Evolutionary conservation across 257 asterid genomes (phyloP).

Genomic region (Mitragyna speciosa): DNA sequence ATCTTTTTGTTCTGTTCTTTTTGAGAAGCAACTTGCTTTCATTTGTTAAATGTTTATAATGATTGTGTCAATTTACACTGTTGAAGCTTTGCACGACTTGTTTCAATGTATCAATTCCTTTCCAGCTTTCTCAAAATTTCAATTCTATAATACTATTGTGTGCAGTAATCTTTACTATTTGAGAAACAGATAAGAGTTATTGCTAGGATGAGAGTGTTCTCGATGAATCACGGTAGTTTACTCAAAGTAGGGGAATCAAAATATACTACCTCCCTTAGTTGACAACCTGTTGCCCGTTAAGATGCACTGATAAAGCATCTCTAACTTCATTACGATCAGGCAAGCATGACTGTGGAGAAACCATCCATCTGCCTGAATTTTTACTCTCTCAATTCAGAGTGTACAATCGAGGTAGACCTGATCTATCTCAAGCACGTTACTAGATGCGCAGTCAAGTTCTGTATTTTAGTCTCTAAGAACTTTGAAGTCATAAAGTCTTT

Average conservation of each 20-base stretch:
- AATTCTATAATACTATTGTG: background rate
- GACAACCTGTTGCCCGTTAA: too few species aligned
- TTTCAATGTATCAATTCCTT: too few species aligned
- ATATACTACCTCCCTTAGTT: too few species aligned
- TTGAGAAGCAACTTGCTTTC: background rate
- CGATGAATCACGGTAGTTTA: background rate
- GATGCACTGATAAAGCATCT: too few species aligned
- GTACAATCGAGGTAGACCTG: too few species aligned
- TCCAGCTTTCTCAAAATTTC: too few species aligned
- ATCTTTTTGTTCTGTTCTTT: background rate
- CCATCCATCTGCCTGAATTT: too few species aligned
- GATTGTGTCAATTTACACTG: background rate
- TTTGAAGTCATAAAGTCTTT: too few species aligned
- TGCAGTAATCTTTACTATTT: background rate
- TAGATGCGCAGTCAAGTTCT: too few species aligned
- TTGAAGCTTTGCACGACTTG: background rate
- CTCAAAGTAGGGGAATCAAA: background rate
- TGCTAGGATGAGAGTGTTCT: background rate
- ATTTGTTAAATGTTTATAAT: background rate
- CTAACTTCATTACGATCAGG: background rate
- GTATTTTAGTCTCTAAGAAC: too few species aligned
- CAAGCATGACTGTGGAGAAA: background rate
- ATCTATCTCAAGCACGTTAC: too few species aligned
- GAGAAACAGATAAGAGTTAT: background rate
- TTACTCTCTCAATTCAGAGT: too few species aligned